Evolutionary conservation across 208 protist genomes (phyloP).

Genomic region (Crithidia fasciculata): DNA sequence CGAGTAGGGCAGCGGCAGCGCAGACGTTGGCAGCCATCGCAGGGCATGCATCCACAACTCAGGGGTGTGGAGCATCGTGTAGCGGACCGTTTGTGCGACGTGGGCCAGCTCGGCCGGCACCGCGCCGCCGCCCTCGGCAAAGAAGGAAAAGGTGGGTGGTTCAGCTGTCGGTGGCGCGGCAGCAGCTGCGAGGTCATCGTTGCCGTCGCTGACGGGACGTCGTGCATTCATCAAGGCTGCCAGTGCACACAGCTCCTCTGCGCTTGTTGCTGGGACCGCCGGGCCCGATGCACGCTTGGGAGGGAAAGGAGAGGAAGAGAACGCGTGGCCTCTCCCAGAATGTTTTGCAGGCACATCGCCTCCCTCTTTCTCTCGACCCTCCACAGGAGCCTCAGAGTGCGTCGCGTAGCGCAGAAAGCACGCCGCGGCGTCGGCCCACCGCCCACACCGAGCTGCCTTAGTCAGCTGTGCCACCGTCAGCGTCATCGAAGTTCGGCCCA

Average conservation of each 20-base stretch:
- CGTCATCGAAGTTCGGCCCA: slow-evolving; percentile 50
- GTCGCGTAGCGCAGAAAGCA: slow-evolving; percentile 53
- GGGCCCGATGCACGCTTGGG: too few species aligned
- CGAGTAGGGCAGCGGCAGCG: slow-evolving; percentile 52
- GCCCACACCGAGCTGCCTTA: slow-evolving; percentile 38
- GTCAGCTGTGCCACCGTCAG: slow-evolving; percentile 47
- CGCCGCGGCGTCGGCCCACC: slow-evolving; percentile 54
- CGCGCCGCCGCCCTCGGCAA: background rate
- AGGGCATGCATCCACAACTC: slow-evolving; percentile 53
- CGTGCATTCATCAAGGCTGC: slow-evolving; percentile 6
- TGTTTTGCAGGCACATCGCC: too few species aligned
- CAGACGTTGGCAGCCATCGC: slow-evolving; percentile 43
- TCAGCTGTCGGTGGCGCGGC: too few species aligned
- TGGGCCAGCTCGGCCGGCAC: slow-evolving; percentile 49
- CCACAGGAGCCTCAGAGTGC: background rate
- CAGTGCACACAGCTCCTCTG: slow-evolving; percentile 13
- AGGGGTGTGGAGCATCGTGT: slow-evolving; percentile 54
- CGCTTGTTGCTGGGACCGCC: background rate
- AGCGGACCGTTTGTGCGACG: slow-evolving; percentile 61
- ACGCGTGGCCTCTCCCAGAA: too few species aligned
- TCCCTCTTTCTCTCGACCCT: too few species aligned
- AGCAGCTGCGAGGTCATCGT: background rate
- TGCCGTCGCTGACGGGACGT: too few species aligned
- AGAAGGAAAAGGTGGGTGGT: slow-evolving; percentile 1
- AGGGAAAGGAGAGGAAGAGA: too few species aligned